phyloP scores from a whole-genome alignment of 257 asterid genomes.

The Ophiorrhiza pumila region DNA sequence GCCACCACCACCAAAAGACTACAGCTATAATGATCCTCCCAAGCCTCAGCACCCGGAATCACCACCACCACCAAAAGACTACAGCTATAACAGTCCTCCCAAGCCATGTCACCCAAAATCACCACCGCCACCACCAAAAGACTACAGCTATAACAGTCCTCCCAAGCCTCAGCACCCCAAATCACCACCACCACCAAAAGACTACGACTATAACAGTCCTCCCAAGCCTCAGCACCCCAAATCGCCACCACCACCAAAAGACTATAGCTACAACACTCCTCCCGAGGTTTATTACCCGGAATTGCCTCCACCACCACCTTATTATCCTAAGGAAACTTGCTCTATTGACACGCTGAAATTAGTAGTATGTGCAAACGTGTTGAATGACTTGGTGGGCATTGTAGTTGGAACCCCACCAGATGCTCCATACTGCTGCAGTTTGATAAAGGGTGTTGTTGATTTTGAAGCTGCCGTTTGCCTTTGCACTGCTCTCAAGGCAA shows the following conservation, averaged over 20 bases:
- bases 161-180: neutral
- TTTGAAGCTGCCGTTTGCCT: slow-evolving; percentile 32
- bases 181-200: neutral
- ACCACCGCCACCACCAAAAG: slow-evolving; percentile 16
- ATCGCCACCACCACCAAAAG: neutral
- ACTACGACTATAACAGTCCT: neutral
- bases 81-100: too few species aligned
- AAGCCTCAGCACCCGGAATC: too few species aligned
- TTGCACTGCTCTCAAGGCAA: slow-evolving; percentile 31
- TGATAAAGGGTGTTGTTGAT: slow-evolving; percentile 20
- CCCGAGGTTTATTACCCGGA: neutral
- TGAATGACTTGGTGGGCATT: slow-evolving; percentile 14
- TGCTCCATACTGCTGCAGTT: slow-evolving; percentile 19
- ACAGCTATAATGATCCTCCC: too few species aligned
- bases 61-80: too few species aligned
- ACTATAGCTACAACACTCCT: neutral
- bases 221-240: neutral
- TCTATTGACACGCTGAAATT: slow-evolving; percentile 22
- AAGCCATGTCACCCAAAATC: too few species aligned
- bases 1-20: slow-evolving; percentile 3
- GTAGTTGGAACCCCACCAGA: slow-evolving; percentile 19
- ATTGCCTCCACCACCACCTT: slow-evolving; percentile 10
- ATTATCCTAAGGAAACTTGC: slow-evolving; percentile 1
- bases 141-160: too few species aligned
- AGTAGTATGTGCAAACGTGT: slow-evolving; percentile 17